Base-by-base conservation (phyloP, 2,329 filamentous ascomycete species). In the Parafenestella ontariensis region DNA sequence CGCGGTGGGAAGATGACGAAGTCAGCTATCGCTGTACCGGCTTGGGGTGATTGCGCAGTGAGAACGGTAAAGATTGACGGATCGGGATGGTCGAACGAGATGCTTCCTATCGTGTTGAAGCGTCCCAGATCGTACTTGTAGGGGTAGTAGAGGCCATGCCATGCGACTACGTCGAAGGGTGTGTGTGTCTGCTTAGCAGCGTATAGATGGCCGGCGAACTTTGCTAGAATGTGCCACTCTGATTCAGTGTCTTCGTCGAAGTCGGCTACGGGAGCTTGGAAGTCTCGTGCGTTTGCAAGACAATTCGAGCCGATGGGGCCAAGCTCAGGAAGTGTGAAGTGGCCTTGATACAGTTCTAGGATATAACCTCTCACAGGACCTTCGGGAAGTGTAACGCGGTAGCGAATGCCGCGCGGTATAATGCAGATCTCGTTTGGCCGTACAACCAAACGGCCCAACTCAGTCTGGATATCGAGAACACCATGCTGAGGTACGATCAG, bases 1-100 rank as follows among this genome's bases (percentile, higher is more conserved):
- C 88, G 82, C 1, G 88, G 87, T 9, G 87, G 87, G 76, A 91
- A 90, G 72, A 89, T 86, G 65, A 90, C 86, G 63, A 91, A 90
- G 76, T 91, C 88, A 6, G 86, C 87, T 2, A 89, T 76, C 0
- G 85, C 80, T 0, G 83, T 83, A 8, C 81, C 82, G 4, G 81
- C 75, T n/a, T 77, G 76, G 51, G 80, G 76, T 5, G 85, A 85
- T 23, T 82, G 85, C 2, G 86, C 87, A 1, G 88, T 85, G 21
- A 89, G 79, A 4, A 91, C 88, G 0, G 86, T 86, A 74, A 84
- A 89, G 62, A 89, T 85, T 9, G 82, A 85, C 0, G 87, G 87
- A 59, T 90, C 87, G 3, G 85, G 85, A 58, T 90, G 87, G 66
- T 90, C 87, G 62, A 81, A 83, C 7, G 80, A 83, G 46, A 85